Evolutionary conservation across 2,329 filamentous ascomycete species (phyloP), one percentile per base, ranked within the genome.

Genomic region (Neopestalotiopsis sp.): DNA sequence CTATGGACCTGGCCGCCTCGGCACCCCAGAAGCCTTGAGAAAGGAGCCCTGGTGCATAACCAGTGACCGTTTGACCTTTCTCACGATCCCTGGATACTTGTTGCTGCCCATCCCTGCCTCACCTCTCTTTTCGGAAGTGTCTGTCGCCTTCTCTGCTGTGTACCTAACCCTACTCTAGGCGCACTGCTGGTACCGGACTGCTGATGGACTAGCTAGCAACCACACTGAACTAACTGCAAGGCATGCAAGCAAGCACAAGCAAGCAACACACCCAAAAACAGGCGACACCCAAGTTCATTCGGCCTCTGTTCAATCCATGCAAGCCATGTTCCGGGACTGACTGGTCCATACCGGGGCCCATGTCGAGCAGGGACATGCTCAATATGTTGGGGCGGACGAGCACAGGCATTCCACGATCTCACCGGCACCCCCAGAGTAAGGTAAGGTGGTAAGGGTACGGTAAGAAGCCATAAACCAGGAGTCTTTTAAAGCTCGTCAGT

Each of bases 351-450:
- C 28, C 59, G 40, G 59, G 45, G 71, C 71, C 61, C 72, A 74
- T 70, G 70, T 68, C 73, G 71, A 71, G 67, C 69, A 69, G 72
- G 70, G 72, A 69, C 70, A 72, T 72, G 70, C 70, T 75, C 72
- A 71, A 74, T 73, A 72, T 73, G 70, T 72, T 75, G 72, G 70
- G 73, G 71, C 72, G 59, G 74, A 72, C 69, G 71, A 71, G 73
- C 70, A 75, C 53, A 45, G 56, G 71, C 71, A 71, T 71, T 72
- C 70, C 71, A 70, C 70, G 70, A 71, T 72, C 67, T 71, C 75
- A 73, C 77, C 78, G 79, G 79, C 76, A 78, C 80, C 79, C 77
- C 79, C 79, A 76, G 76, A 80, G 79, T 81, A 75, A 77, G 74
- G 79, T 75, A 73, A 76, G 30, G 12, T 74, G 74, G 79, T 75